Evolutionary conservation across 805 yeast genomes (phyloP).

Genomic region (Brettanomyces bruxellensis): DNA sequence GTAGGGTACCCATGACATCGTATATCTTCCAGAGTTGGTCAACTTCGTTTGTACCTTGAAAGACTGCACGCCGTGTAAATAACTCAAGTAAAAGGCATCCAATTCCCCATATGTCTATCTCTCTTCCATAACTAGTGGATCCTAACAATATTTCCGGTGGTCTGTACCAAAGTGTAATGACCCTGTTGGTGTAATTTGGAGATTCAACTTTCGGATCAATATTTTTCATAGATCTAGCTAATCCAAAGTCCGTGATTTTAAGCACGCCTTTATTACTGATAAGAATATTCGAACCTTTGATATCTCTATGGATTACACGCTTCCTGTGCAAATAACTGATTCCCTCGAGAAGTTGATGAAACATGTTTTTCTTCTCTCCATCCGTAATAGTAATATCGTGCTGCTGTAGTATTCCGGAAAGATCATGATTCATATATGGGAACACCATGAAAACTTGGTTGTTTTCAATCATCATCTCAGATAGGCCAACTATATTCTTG

Average conservation of each 20-base stretch:
- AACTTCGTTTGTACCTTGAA: conserved; percentile 85
- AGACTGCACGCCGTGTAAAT: conserved; percentile 64
- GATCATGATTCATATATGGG: conserved; percentile 89
- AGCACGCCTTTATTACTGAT: conserved; percentile 53
- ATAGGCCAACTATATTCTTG: conserved; percentile 67
- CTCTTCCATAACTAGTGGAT: conserved; percentile 80
- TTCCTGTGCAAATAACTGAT: conserved; percentile 60
- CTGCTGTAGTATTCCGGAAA: conserved; percentile 79
- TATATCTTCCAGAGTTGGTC: conserved; percentile 73
- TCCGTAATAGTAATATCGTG: conserved; percentile 53
- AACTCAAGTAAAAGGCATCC: conserved; percentile 87
- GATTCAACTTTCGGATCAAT: conserved; percentile 36
- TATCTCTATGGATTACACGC: conserved; percentile 69
- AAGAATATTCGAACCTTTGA: conserved; percentile 72
- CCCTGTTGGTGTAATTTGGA: conserved; percentile 88
- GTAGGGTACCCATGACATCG: conserved; percentile 83
- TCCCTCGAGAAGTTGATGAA: conserved; percentile 60
- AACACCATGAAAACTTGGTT: conserved; percentile 79
- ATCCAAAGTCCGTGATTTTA: conserved; percentile 75
- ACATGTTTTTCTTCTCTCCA: conserved; percentile 58
- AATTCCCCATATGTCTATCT: conserved; percentile 94
- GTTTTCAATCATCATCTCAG: conserved; percentile 83
- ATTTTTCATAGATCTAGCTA: conserved; percentile 67
- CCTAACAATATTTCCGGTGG: conserved; percentile 93
- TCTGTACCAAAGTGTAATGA: conserved; percentile 93